Base-by-base conservation (phyloP, 2,329 filamentous ascomycete genomes). In the Paecilomyces niveus region DNA sequence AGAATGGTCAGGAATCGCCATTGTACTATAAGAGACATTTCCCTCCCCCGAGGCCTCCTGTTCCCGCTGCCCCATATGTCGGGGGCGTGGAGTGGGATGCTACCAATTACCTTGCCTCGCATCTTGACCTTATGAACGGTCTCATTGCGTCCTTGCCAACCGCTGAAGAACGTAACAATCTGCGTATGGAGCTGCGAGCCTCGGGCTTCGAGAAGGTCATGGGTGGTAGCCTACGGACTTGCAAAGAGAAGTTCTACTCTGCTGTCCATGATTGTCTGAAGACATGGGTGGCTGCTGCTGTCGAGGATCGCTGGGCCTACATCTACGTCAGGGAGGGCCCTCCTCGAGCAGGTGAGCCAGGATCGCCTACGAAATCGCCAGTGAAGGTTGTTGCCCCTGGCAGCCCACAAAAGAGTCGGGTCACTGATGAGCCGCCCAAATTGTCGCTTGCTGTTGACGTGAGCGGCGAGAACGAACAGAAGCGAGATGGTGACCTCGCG, bases 1-100 rank as follows among this genome's bases (percentile, higher is more conserved):
- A 69, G 24, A 74, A 65, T 31, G 18, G 33, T 50, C 52, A 56
- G 50, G 33, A 57, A 55, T 59, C 61, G 63, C 58, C 57, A 68
- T 66, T 26, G 76, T 73, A 59, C 58, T 68, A 72, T 29, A 74
- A 80, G 80, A 54, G 89, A 84, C 79, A 89, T 74, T 97, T 97
- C 71, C 93, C 94, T 0, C 84, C 87, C 53, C 89, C 92, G 65
- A 86, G 92, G 0, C 89, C 92, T 3, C 94, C 94, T 0, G 92
- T 97, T 0, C 91, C 93, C 26, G 93, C 94, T 15, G 93, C 93
- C 4, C 93, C 93, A 0, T 97, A 97, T 70, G 92, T 97, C 50
- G 94, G 94, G 54, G 93, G 94, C 57, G 94, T 97, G 9, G 94
- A 99, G 75, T 97, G 94, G 94, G 94, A 97, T 71, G 94, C 94